phyloP scores from a whole-genome alignment of 2,329 filamentous ascomycete species.

The Calycina herbarum region DNA sequence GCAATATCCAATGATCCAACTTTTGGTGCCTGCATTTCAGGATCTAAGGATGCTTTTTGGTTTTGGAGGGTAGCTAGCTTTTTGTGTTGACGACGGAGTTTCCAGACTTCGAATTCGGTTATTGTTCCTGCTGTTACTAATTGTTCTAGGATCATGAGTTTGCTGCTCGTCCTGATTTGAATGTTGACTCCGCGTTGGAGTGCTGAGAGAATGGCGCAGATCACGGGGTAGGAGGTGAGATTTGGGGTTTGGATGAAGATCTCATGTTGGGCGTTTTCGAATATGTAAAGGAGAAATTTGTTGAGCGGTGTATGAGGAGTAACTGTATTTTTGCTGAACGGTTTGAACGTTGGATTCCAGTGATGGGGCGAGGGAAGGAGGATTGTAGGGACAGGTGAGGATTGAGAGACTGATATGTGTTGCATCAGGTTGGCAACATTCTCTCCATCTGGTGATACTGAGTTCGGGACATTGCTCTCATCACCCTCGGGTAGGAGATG shows the following conservation, averaged over 20 bases:
- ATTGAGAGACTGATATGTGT: constrained; percentile 7
- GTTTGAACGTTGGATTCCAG: constrained; percentile 22
- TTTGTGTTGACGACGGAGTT: constrained; percentile 57
- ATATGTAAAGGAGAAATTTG: constrained; percentile 59
- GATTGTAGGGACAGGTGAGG: constrained; percentile 50
- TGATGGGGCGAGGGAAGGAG: constrained; percentile 72
- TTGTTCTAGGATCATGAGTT: constrained; percentile 78
- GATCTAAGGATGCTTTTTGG: neutral
- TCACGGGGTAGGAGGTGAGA: constrained; percentile 65
- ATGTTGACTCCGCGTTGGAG: constrained; percentile 68
- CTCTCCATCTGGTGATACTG: neutral
- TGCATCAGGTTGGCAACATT: neutral
- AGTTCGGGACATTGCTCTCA: neutral
- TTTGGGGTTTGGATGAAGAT: constrained; percentile 77
- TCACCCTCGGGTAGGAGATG: constrained; percentile 11
- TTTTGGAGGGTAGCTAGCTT: constrained; percentile 25
- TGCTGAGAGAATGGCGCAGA: constrained; percentile 60
- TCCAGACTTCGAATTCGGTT: constrained; percentile 63
- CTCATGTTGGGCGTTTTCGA: constrained; percentile 68
- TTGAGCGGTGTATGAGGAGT: constrained; percentile 49
- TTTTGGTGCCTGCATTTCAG: neutral
- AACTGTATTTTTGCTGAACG: constrained; percentile 10
- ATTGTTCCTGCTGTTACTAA: constrained; percentile 76
- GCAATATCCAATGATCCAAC: neutral
- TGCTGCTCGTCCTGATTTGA: constrained; percentile 63